These are phyloP conservation scores for Styphnolobium japonicum DNA, from an alignment of 306 rosid genomes.

Conservation along the genomic window DNA sequence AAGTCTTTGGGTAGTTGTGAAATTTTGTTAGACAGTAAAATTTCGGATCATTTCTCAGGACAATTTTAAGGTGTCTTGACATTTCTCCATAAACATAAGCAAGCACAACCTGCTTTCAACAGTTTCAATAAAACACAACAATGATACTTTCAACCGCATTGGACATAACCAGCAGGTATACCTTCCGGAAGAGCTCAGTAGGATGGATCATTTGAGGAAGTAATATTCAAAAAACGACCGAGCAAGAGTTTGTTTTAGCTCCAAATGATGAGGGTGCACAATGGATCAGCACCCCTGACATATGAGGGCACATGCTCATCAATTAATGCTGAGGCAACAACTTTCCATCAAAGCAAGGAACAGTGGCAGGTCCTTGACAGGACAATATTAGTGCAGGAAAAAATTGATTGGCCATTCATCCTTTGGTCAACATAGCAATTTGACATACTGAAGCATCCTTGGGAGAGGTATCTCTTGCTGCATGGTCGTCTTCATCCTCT, in stretches of 20 bases:
- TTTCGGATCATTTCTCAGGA: constrained; percentile 6
- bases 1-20: not conserved
- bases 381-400: not conserved
- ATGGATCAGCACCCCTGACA: not conserved
- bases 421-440: not conserved
- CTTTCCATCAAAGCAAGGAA: constrained; percentile 28
- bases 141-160: constrained; percentile 16
- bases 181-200: constrained; percentile 21
- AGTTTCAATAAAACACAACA: constrained; percentile 26
- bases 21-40: not conserved
- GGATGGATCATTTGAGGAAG: not conserved
- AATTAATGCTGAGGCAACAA: constrained; percentile 9
- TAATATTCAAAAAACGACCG: not conserved
- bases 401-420: constrained; percentile 13
- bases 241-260: constrained; percentile 2
- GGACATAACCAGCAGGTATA: constrained; percentile 14
- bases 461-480: constrained; percentile 33
- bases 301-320: not conserved
- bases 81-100: constrained; percentile 31
- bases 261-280: constrained; percentile 15
- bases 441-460: constrained; percentile 37
- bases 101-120: constrained; percentile 30
- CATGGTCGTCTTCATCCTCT: constrained; percentile 59
- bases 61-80: not conserved
- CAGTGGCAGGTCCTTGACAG: constrained; percentile 3